Conservation (phyloP, 2,329 filamentous ascomycete species). For the Teratosphaeria nubilosa region DNA sequence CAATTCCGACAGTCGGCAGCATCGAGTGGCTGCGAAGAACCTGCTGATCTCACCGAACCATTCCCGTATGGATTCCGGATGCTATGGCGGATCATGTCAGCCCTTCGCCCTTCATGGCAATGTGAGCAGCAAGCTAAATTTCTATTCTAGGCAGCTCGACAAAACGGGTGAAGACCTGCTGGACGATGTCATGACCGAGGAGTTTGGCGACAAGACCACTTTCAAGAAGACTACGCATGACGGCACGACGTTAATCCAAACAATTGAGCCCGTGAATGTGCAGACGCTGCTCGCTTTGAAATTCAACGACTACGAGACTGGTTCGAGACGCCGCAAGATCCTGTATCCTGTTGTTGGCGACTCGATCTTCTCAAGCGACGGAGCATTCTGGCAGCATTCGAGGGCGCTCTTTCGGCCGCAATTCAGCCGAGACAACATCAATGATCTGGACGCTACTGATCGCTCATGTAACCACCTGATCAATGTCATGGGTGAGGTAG, state of each 20-base stretch:
- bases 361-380: conserved; percentile 27
- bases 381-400: conserved; percentile 26
- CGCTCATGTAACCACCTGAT: conserved; percentile 26
- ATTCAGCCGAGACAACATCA: conserved; percentile 29
- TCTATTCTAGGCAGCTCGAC: background rate
- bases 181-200: conserved; percentile 11
- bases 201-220: conserved; percentile 3
- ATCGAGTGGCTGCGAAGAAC: background rate
- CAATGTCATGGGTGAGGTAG: conserved; percentile 12
- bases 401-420: conserved; percentile 28
- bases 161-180: conserved; percentile 12
- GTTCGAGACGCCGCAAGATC: conserved; percentile 17
- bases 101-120: background rate
- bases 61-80: background rate
- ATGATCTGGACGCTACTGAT: conserved; percentile 27
- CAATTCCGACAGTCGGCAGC: background rate
- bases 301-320: conserved; percentile 24
- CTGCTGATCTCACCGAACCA: background rate
- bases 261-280: conserved; percentile 32
- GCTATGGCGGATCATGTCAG: background rate
- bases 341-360: conserved; percentile 22
- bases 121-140: background rate
- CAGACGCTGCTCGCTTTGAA: conserved; percentile 25
- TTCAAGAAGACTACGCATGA: conserved; percentile 3
- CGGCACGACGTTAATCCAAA: conserved; percentile 7